Percentiles rank a stretch among this genome's conserved stretches.
These are phyloP conservation scores for Cyclostephanos tholiformis DNA, from an alignment of 108 stramenopile genomes.

Conservation along the genomic window DNA sequence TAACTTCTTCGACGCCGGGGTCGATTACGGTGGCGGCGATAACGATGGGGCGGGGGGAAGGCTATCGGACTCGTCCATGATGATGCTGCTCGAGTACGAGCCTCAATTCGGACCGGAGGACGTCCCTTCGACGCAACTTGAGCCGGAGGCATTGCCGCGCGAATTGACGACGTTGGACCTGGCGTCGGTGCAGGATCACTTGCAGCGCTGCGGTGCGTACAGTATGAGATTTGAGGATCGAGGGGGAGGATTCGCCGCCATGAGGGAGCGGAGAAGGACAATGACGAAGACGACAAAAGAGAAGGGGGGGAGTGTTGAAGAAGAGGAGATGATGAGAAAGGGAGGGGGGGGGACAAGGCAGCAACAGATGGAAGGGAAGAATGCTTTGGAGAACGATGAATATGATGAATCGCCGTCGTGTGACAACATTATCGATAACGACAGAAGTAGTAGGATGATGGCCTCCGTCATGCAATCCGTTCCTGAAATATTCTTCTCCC, in stretches of 20 bases:
- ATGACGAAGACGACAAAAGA: neutral
- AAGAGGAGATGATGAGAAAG: neutral
- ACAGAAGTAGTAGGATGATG: slow-evolving; percentile 8
- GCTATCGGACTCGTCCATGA: slow-evolving; percentile 1
- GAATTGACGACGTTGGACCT: slow-evolving; percentile 47
- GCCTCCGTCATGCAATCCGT: slow-evolving; percentile 49
- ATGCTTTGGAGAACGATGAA: too few relatives aligned
- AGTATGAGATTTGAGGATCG: slow-evolving; percentile 56
- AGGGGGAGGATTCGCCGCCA: slow-evolving; percentile 42
- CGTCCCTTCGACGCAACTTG: slow-evolving; percentile 35
- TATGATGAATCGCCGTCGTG: neutral
- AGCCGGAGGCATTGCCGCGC: slow-evolving; percentile 35
- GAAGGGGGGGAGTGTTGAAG: neutral
- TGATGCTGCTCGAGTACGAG: slow-evolving; percentile 42
- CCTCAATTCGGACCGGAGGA: slow-evolving; percentile 52
- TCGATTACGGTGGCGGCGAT: slow-evolving; percentile 17
- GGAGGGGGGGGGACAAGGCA: neutral
- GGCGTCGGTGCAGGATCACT: slow-evolving; percentile 38
- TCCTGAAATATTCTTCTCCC: slow-evolving; percentile 66
- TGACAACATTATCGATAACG: slow-evolving; percentile 9
- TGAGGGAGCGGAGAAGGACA: slow-evolving; percentile 23
- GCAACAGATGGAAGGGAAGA: neutral
- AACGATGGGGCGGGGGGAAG: neutral
- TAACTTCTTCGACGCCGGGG: neutral
- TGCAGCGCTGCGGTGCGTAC: slow-evolving; percentile 42